Conservation (phyloP, 768 basidiomycete genomes). For the Podaxis mareebaensis region DNA sequence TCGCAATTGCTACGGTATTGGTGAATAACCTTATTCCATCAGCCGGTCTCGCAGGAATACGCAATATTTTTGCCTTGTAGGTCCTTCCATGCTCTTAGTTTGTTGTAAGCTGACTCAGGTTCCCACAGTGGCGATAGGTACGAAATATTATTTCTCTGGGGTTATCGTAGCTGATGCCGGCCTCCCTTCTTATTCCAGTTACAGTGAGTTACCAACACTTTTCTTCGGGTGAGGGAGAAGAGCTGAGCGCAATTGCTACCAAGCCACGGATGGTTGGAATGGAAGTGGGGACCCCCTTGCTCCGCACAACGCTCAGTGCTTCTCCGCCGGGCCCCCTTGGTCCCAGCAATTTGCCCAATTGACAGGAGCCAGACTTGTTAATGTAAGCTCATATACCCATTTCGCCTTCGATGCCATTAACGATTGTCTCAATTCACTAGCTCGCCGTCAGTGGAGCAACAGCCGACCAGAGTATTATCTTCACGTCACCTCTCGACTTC, state of each 20-base stretch:
- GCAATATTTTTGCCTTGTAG: slow-evolving; percentile 11
- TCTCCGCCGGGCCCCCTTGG: slow-evolving; percentile 26
- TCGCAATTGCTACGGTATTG: not conserved
- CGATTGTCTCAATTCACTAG: slow-evolving; percentile 5
- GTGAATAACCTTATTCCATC: not conserved
- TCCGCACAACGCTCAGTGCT: slow-evolving; percentile 18
- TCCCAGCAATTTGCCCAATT: slow-evolving; percentile 20
- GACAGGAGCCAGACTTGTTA: slow-evolving; percentile 20
- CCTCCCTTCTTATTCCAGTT: not conserved
- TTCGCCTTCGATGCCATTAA: not conserved
- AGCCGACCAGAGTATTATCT: slow-evolving; percentile 21
- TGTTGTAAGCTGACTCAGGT: not conserved
- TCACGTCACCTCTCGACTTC: slow-evolving; percentile 24
- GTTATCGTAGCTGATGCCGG: not conserved
- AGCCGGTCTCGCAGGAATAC: not conserved
- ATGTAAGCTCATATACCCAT: slow-evolving; percentile 13
- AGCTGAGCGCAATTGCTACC: not conserved
- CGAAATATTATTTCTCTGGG: not conserved
- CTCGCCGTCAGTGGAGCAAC: slow-evolving; percentile 25
- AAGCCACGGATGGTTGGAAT: slow-evolving; percentile 23
- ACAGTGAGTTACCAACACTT: not conserved
- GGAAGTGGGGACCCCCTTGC: slow-evolving; percentile 23
- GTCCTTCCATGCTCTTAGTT: not conserved
- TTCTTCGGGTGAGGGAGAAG: not conserved
- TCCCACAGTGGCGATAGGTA: slow-evolving; percentile 11